Base-by-base conservation (phyloP, 2,329 filamentous ascomycete species). In the Teratosphaeriaceae sp. region DNA sequence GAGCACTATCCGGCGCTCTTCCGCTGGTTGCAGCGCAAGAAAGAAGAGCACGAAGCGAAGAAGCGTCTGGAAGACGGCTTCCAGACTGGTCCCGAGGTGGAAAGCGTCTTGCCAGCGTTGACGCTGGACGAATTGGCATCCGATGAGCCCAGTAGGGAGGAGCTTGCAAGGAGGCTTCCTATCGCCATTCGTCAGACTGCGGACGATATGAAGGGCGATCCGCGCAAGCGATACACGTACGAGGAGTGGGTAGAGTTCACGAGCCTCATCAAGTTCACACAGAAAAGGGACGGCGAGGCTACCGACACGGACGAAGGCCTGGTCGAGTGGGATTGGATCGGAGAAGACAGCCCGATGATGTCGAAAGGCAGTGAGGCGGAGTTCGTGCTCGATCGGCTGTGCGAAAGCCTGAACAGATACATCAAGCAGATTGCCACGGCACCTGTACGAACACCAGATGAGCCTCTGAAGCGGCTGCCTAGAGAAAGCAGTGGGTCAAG, bases 171-270 rank as follows among this genome's bases (percentile, higher is more conserved):
- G 2, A 70, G 72, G 39, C 65, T 95, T 8, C 79, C 85, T 2
- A 73, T 79, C 24, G 82, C 85, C 50, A 92, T 95, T 43, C 71
- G 78, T 12, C 71, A 70, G 20, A 78, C 86, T 1, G 78, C 79
- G 1, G 69, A 76, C 37, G 78, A 92, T 57, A 67, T 85, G 24
- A 74, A 76, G 15, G 63, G 69, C 34, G 64, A 72, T 3, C 73
- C 76, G 2, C 71, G 74, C 0, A 80, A 80, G 43, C 75, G 73
- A 42, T 96, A 95, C 60, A 73, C 70, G 0, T 96, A 88, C 50
- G 80, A 88, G 52, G 84, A 94, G 59, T 94, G 88, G 89, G 84
- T 84, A 0, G 85, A 86, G 69, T 92, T 87, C 54, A 81, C 89
- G 6, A 76, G 78, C 18, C 72, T 95, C 23, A 85, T 94, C 27